A percentile compares a stretch with the other conserved stretches of the same genome.
Evolutionary conservation across 2,329 filamentous ascomycete species (phyloP).

Genomic region (Nigrospora oryzae): DNA sequence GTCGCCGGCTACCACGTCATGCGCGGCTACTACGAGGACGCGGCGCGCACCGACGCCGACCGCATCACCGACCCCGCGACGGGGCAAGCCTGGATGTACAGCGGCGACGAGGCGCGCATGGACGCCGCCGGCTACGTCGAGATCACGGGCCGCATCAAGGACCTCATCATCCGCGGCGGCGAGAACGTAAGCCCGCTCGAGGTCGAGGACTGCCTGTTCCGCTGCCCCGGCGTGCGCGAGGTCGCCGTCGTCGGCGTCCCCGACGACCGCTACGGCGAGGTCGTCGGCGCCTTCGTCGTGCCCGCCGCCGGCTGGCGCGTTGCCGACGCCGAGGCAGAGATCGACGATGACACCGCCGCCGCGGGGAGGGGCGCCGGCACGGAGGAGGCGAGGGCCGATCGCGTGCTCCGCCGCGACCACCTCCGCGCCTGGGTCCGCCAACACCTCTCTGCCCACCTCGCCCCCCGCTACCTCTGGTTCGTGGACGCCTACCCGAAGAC

Average conservation of each 20-base stretch:
- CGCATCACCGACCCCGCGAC: slow-evolving; percentile 37
- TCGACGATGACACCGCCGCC: slow-evolving; percentile 14
- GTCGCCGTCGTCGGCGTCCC: slow-evolving; percentile 78
- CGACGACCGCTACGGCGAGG: slow-evolving; percentile 77
- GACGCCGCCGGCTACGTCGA: slow-evolving; percentile 74
- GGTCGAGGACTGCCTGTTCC: slow-evolving; percentile 79
- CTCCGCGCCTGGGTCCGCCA: slow-evolving; percentile 65
- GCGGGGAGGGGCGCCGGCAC: slow-evolving; percentile 4
- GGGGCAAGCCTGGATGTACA: slow-evolving; percentile 74
- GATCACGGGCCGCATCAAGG: slow-evolving; percentile 85
- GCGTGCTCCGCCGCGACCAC: slow-evolving; percentile 42
- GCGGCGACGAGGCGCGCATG: slow-evolving; percentile 85
- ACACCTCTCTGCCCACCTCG: slow-evolving; percentile 65
- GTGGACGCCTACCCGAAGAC: slow-evolving; percentile 84
- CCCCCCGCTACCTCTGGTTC: slow-evolving; percentile 88
- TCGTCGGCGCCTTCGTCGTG: slow-evolving; percentile 76
- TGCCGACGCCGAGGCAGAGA: slow-evolving; percentile 10
- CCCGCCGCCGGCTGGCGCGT: slow-evolving; percentile 28
- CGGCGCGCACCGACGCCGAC: slow-evolving; percentile 59
- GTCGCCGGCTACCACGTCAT: slow-evolving; percentile 81
- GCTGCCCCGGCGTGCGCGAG: slow-evolving; percentile 61
- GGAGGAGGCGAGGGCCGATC: slow-evolving; percentile 7
- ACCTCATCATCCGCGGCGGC: slow-evolving; percentile 88
- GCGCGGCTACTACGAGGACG: slow-evolving; percentile 83
- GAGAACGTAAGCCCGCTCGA: slow-evolving; percentile 96